phyloP scores from a whole-genome alignment of 352 stramenopile species.

The Elongisporangium undulatum region DNA sequence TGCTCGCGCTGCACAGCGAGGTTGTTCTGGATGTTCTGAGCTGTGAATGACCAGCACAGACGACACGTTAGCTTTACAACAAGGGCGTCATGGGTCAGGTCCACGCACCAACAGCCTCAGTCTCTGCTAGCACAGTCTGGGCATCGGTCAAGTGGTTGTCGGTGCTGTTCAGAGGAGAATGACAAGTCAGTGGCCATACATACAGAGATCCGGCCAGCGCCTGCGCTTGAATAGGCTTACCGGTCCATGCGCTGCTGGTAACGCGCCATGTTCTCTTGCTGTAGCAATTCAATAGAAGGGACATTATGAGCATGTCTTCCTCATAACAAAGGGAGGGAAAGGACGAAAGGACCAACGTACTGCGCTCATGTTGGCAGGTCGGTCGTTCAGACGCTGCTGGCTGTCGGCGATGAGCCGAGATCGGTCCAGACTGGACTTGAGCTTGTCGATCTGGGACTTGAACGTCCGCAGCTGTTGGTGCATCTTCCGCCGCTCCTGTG shows the following conservation, averaged over 20 bases:
- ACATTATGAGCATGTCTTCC: background rate
- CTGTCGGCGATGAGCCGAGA: constrained; percentile 73
- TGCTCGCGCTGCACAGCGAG: constrained; percentile 65
- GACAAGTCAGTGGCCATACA: background rate
- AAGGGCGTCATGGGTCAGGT: background rate
- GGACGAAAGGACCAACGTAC: constrained; percentile 9
- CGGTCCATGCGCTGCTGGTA: constrained; percentile 72
- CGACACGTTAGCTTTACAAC: background rate
- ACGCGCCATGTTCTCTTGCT: constrained; percentile 66
- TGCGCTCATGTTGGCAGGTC: constrained; percentile 30
- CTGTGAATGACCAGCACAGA: constrained; percentile 6
- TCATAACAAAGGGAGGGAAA: background rate
- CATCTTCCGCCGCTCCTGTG: constrained; percentile 79
- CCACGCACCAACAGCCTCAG: constrained; percentile 47
- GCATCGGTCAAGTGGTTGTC: constrained; percentile 70
- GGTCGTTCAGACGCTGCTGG: constrained; percentile 51
- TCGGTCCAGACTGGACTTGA: constrained; percentile 77
- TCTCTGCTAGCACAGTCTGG: constrained; percentile 61
- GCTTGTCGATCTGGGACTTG: constrained; percentile 84
- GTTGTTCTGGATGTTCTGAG: constrained; percentile 66
- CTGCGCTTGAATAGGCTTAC: constrained; percentile 9
- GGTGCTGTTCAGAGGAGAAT: constrained; percentile 24
- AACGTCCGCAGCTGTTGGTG: constrained; percentile 80
- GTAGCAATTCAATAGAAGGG: background rate
- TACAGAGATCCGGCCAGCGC: background rate